Base-by-base conservation (phyloP, 1,139 yeast species). In the Yamadazyma oceani region DNA sequence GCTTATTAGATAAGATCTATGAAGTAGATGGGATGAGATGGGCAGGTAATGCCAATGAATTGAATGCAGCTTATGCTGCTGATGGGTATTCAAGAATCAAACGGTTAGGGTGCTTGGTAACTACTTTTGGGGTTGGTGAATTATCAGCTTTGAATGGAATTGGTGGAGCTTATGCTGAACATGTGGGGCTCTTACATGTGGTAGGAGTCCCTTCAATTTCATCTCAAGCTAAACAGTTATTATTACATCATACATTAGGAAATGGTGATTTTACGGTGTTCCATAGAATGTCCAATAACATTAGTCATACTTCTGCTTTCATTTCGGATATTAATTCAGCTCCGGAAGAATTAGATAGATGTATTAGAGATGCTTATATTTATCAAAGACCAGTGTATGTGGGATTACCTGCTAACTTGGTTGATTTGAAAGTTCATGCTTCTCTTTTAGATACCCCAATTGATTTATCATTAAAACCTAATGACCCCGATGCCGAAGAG, bases 311-410 rank as follows among this genome's bases (percentile, higher is more conserved):
- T 47, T 71, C 85, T 29, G 78, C 80, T 32, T 73, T 80, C 57
- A 64, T 87, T 54, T 74, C 77, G 35, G 85, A 82, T 58, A 69
- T 79, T 48, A 62, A 62, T 44, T 62, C 78, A 32, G 94, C 92
- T 34, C 84, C 90, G 32, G 67, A 65, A 36, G 78, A 77, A 52
- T 78, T 87, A 49, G 95, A 87, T 66, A 73, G 83, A 52, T 80
- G 88, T 52, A 79, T 87, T 56, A 75, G 83, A 59, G 78, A 75
- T 45, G 90, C 94, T 30, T 81, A 75, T 64, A 65, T 80, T 38
- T 66, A 74, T 54, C 94, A 85, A 62, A 79, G 89, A 64, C 95
- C 96, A 22, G 94, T 85, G 17, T 87, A 87, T 66, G 62, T 87
- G 51, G 95, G 87, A 31, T 64, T 86, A 43, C 96, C 95, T 49